Base-by-base conservation (phyloP, 2,329 filamentous ascomycete genomes). In the Amphichorda felina region DNA sequence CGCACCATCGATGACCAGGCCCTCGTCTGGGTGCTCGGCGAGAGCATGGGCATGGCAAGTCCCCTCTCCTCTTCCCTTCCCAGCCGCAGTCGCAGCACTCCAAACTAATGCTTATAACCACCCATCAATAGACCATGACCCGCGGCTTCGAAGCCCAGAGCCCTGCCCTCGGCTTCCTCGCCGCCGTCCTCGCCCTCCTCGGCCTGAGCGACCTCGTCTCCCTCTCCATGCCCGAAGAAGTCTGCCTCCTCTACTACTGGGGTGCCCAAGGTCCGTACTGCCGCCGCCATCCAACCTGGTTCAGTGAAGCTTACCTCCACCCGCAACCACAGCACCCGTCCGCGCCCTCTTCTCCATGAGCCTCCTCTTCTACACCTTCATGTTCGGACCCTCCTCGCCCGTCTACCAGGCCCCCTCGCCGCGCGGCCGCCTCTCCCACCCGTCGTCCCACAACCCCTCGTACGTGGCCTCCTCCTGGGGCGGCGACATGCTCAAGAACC, bases 1-100 rank as follows among this genome's bases (percentile, higher is more conserved):
- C 61, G 64, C 41, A 68, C 72, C 30, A 68, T 95, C 48, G 76
- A 82, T 33, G 80, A 89, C 51, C 85, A 93, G 50, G 77, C 80
- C 35, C 57, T 94, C 16, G 83, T 94, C 33, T 84, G 76, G 46
- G 71, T 94, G 21, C 62, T 94, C 18, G 86, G 86, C 37, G 82
- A 93, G 57, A 76, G 83, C 36, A 83, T 93, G 76, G 75, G 79
- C 46, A 72, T 94, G 54, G 85, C 89, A 67, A 39, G 67, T 49
- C 26, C 21, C 16, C 15, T n/a, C n/a, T 22, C 9, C 25, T 18
- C 25, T 11, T 6, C 21, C 21, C 21, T 6, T 6, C 21, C 26
- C 24, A 27, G 14, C 35, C 15, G 35, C 10, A 28, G 18, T 4
- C 5, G 14, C 26, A 30, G 19, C 8, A 10, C 21, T n/a, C n/a